phyloP scores from a whole-genome alignment of 192 early-diverging fungal species.

The Coemansia sp. region DNA sequence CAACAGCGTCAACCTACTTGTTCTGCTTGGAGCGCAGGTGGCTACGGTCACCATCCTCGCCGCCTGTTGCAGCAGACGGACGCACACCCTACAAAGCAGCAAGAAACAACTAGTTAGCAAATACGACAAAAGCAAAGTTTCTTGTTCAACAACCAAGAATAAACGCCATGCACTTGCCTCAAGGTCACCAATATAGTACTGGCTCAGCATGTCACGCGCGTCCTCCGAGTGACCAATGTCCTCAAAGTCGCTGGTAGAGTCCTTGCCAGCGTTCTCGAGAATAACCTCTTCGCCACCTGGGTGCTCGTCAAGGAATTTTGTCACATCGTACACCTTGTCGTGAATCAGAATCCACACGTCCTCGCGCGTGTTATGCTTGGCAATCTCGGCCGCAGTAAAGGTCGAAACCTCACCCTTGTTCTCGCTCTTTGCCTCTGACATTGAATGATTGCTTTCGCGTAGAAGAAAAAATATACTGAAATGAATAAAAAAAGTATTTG shows the following conservation, averaged over 20 bases:
- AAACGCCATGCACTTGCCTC: conserved; percentile 27
- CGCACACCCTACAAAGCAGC: conserved; percentile 25
- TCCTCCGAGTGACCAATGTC: conserved; percentile 97
- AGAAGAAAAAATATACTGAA: not conserved
- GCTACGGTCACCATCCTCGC: conserved; percentile 12
- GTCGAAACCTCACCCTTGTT: conserved; percentile 28
- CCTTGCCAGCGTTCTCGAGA: conserved; percentile 84
- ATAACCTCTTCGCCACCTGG: conserved; percentile 98
- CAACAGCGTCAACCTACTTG: conserved; percentile 25
- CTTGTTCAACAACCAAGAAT: no score
- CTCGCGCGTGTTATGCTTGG: conserved; percentile 65
- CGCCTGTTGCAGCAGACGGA: conserved; percentile 13
- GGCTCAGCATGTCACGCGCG: conserved; percentile 80
- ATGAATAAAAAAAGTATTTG: not conserved
- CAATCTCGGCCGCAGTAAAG: conserved; percentile 69
- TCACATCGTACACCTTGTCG: conserved; percentile 78
- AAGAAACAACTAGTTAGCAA: not conserved
- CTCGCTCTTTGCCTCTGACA: conserved; percentile 34
- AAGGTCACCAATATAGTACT: conserved; percentile 73
- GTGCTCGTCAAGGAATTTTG: conserved; percentile 86
- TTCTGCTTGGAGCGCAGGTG: conserved; percentile 42
- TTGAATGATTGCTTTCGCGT: conserved; percentile 14
- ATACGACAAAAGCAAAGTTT: not conserved
- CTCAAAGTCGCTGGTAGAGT: conserved; percentile 92
- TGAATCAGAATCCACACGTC: conserved; percentile 82